Base-by-base conservation (phyloP, 2,329 filamentous ascomycete genomes). In the Penicillium sp. region DNA sequence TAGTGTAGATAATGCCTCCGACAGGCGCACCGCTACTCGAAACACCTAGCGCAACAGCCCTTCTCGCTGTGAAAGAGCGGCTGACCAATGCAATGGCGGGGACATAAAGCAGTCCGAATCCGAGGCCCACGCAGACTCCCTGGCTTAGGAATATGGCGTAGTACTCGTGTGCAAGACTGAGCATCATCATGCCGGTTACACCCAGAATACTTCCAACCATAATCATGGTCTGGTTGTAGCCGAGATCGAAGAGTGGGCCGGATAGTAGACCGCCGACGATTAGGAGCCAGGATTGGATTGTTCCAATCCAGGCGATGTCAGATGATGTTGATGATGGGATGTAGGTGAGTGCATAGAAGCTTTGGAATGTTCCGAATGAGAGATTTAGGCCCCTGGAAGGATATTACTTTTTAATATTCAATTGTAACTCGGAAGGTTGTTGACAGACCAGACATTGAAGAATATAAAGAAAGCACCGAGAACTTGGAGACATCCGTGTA, bases 1-100 rank as follows among this genome's bases (percentile, higher is more conserved):
- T 70, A 0, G 84, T 84, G 63, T 83, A 87, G 8, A 86, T 75
- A 29, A 86, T 75, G 0, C 84, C 84, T 0, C 84, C 85, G 0
- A 79, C 78, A 0, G 78, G 78, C 25, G 80, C 81, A 3, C 85
- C 85, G 0, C 78, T 78, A 0, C 82, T 81, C 4, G 79, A 76
- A 5, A 83, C 73, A 0, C 82, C 81, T 15, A 86, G 74, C 2
- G 84, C 84, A 2, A 85, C 70, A 0, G 78, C 78, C 10, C 79
- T 75, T 39, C 79, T 79, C 10, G 64, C 76, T 3, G 72, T 74
- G 60, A 87, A 87, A 41, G 84, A 84, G 0, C 80, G 82, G 13
- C 78, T 74, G 2, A 82, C 70, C 34, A 82, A 70, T 36, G 78
- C 72, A 9, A 80, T 58, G 34, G 74, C 76, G 33, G 82, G 75